A percentile compares a stretch with the other conserved stretches of the same genome.
phyloP scores from a whole-genome alignment of 352 stramenopile species.

The Pythium graminicola region DNA sequence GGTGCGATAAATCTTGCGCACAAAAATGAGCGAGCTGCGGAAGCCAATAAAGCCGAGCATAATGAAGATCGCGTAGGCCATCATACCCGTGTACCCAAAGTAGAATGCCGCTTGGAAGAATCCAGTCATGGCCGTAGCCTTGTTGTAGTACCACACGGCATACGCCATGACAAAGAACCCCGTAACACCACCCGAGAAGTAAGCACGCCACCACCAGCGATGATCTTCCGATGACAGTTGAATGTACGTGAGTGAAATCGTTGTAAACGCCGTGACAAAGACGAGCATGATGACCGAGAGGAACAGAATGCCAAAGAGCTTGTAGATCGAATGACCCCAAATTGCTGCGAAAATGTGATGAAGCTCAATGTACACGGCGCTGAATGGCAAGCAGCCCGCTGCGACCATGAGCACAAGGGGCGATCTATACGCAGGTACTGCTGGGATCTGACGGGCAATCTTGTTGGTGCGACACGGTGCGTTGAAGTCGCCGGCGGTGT shows the following conservation, averaged over 20 bases:
- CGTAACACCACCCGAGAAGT: conserved; percentile 92
- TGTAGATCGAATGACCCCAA: conserved; percentile 98
- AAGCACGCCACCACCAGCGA: conserved; percentile 96
- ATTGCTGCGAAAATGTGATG: conserved; percentile 98
- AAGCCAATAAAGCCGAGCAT: conserved; percentile 97
- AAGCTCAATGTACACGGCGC: conserved; percentile 97
- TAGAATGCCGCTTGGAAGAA: conserved; percentile 96
- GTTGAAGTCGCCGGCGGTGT: conserved; percentile 87
- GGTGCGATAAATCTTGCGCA: conserved; percentile 96
- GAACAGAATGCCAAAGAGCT: conserved; percentile 96
- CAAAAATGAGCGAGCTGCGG: conserved; percentile 93
- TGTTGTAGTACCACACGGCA: conserved; percentile 95
- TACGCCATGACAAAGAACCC: conserved; percentile 95
- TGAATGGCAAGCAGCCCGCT: conserved; percentile 95
- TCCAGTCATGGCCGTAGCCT: conserved; percentile 91
- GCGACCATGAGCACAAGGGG: conserved; percentile 86
- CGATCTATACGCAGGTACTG: conserved; percentile 84
- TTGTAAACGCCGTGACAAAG: conserved; percentile 96
- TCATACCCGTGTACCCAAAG: conserved; percentile 97
- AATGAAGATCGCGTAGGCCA: conserved; percentile 96
- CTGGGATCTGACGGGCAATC: conserved; percentile 92
- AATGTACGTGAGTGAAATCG: conserved; percentile 97
- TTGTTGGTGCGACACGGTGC: conserved; percentile 95
- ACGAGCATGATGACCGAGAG: conserved; percentile 94
- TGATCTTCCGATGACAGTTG: conserved; percentile 96